Conservation (phyloP, 306 rosid species). For the Glycine soja region DNA sequence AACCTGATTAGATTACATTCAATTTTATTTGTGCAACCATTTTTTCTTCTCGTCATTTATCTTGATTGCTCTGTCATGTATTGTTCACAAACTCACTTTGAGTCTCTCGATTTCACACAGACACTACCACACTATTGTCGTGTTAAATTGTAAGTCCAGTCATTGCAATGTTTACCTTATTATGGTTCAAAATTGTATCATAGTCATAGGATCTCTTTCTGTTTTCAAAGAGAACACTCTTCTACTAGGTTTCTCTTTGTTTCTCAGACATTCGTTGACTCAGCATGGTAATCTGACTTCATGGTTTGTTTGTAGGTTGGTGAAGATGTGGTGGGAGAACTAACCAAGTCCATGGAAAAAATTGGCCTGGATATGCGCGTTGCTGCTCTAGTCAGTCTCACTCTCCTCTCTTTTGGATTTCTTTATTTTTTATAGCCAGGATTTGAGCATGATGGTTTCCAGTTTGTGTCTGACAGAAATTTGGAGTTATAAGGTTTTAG, state of each 20-base stretch:
- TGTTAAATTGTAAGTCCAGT: neutral
- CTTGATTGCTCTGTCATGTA: constrained; percentile 29
- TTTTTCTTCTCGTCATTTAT: constrained; percentile 31
- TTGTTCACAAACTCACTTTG: constrained; percentile 21
- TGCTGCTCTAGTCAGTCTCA: constrained; percentile 74
- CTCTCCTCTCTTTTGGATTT: constrained; percentile 35
- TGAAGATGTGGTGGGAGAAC: constrained; percentile 84
- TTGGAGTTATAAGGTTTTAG: constrained; percentile 22
- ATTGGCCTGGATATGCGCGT: constrained; percentile 89
- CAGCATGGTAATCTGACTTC: constrained; percentile 37
- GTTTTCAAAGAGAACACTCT: constrained; percentile 21
- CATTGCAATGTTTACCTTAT: constrained; percentile 7
- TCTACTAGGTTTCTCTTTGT: constrained; percentile 9
- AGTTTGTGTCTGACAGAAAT: constrained; percentile 32
- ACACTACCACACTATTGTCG: neutral
- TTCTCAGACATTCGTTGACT: constrained; percentile 14
- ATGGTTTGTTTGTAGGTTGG: constrained; percentile 68
- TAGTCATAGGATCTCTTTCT: neutral
- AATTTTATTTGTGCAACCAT: constrained; percentile 20
- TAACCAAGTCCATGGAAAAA: constrained; percentile 78
- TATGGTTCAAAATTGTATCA: constrained; percentile 22
- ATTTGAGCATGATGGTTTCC: constrained; percentile 33
- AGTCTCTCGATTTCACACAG: constrained; percentile 28
- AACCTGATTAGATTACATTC: constrained; percentile 43
- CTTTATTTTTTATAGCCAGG: constrained; percentile 5